phyloP scores from a whole-genome alignment of 164 flowering plant species.

The Magnolia changhungtana region DNA sequence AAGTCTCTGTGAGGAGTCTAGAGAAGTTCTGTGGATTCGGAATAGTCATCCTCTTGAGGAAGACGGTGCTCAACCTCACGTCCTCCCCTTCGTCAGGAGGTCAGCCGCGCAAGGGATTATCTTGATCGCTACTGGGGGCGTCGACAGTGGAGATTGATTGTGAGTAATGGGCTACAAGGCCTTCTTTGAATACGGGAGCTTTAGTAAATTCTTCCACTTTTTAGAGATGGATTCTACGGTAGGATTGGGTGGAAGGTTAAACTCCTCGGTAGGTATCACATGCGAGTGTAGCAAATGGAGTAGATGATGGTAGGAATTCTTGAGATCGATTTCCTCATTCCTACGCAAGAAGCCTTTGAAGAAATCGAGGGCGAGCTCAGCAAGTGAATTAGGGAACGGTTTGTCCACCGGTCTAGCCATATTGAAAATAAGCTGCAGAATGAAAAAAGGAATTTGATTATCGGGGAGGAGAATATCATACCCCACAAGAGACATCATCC shows the following conservation, averaged over 20 bases:
- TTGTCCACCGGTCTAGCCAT: not conserved
- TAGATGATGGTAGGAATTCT: not conserved
- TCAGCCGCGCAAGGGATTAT: not conserved
- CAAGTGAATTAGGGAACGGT: not conserved
- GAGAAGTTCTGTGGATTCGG: too few relatives aligned
- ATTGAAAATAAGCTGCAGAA: constrained; percentile 1
- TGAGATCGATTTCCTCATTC: not conserved
- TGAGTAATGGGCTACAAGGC: not conserved
- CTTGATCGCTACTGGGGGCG: not conserved
- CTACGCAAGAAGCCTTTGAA: constrained; percentile 1
- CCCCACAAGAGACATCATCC: constrained; percentile 4
- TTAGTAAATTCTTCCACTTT: not conserved
- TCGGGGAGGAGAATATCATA: constrained; percentile 16
- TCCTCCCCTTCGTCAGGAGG: too few relatives aligned
- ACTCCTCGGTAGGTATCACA: not conserved
- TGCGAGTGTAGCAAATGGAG: not conserved
- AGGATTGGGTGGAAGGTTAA: not conserved
- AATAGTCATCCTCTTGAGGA: too few relatives aligned
- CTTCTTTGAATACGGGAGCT: not conserved
- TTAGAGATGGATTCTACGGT: not conserved
- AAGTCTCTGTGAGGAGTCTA: too few relatives aligned
- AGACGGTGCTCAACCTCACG: too few relatives aligned
- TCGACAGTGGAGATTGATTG: not conserved
- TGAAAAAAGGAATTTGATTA: constrained; percentile 18
- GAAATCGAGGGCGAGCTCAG: constrained; percentile 7